Evolutionary conservation across 352 stramenopile genomes (phyloP).

Genomic region (Phytophthora hibernalis): DNA sequence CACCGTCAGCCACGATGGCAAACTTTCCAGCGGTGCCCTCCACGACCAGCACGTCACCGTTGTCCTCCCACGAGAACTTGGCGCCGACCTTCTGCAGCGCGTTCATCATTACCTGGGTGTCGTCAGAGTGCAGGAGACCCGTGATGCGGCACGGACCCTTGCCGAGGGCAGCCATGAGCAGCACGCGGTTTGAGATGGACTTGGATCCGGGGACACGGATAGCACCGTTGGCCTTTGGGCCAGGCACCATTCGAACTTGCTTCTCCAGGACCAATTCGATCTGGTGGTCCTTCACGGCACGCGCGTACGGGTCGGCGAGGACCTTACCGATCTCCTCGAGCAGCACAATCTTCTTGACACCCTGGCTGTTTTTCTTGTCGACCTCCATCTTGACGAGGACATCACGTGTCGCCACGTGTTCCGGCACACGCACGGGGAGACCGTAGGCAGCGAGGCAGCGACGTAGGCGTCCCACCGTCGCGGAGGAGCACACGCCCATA

Average conservation of each 20-base stretch:
- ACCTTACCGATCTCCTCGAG: constrained; percentile 79
- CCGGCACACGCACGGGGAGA: constrained; percentile 70
- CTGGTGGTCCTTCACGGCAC: constrained; percentile 72
- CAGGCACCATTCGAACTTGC: constrained; percentile 69
- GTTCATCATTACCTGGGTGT: constrained; percentile 98
- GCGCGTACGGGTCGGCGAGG: constrained; percentile 70
- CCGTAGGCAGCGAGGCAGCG: constrained; percentile 76
- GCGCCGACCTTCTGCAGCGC: constrained; percentile 93
- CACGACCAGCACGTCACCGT: constrained; percentile 76
- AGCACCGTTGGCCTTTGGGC: constrained; percentile 49
- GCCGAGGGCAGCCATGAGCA: constrained; percentile 95
- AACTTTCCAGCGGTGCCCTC: constrained; percentile 81
- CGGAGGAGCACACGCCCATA: constrained; percentile 76
- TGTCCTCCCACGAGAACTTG: constrained; percentile 82
- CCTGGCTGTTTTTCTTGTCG: constrained; percentile 88
- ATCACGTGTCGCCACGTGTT: constrained; percentile 60
- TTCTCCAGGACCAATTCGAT: constrained; percentile 84
- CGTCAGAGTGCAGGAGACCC: constrained; percentile 97
- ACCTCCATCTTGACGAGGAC: constrained; percentile 88
- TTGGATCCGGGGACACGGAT: constrained; percentile 96
- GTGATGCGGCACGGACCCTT: constrained; percentile 81
- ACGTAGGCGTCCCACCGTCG: constrained; percentile 72
- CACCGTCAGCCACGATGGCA: constrained; percentile 44
- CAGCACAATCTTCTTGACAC: constrained; percentile 85
- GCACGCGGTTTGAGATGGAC: constrained; percentile 97